These are phyloP conservation scores for Colletotrichum lupini DNA, from an alignment of 2,329 filamentous ascomycete genomes.

Conservation along the genomic window DNA sequence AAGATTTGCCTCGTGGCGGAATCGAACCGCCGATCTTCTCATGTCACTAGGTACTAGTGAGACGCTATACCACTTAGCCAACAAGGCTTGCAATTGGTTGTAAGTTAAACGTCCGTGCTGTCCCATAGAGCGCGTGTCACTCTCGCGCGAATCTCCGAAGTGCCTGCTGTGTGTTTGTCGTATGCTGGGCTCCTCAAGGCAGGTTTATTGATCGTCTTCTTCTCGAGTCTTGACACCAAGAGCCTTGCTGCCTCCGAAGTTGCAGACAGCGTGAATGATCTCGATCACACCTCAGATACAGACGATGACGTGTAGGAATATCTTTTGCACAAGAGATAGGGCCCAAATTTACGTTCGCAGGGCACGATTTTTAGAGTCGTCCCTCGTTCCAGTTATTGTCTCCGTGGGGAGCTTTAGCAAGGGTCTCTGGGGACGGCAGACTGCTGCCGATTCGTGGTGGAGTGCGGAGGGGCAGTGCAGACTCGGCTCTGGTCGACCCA, in stretches of 20 bases:
- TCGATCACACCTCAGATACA: too few relatives aligned
- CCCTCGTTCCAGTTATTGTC: not conserved
- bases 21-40: conserved; percentile 32
- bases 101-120: too few relatives aligned
- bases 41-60: conserved; percentile 27
- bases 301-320: too few relatives aligned
- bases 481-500: not conserved
- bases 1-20: conserved; percentile 17
- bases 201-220: too few relatives aligned
- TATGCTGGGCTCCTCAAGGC: not conserved
- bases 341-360: too few relatives aligned
- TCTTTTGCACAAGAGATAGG: too few relatives aligned
- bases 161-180: not conserved
- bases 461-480: conserved; percentile 12
- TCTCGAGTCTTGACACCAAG: too few relatives aligned
- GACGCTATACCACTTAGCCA: conserved; percentile 33
- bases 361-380: not conserved
- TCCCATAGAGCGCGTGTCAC: fast-evolving
- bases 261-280: too few relatives aligned
- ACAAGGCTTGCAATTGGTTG: conserved; percentile 14
- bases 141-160: too few relatives aligned
- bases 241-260: too few relatives aligned
- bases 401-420: not conserved
- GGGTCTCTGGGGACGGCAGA: conserved; percentile 1
- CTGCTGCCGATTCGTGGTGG: conserved; percentile 9